Evolutionary conservation across 331 rosid genomes (phyloP).

Genomic region (Malus hybrid): DNA sequence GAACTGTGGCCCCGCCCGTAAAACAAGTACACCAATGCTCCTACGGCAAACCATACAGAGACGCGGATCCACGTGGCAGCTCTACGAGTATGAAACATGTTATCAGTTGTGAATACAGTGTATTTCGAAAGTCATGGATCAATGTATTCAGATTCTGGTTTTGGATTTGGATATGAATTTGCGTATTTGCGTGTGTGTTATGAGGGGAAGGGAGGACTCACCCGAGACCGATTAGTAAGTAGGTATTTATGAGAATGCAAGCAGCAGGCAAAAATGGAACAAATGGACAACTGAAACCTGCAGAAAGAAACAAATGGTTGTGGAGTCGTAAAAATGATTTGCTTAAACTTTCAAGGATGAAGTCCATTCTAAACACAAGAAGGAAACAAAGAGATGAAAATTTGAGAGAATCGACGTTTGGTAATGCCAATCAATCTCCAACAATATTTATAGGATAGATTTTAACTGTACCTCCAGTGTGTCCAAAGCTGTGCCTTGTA

Average conservation of each 20-base stretch:
- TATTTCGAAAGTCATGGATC: no score
- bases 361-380: not conserved
- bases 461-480: conserved; percentile 46
- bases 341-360: not conserved
- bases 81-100: conserved; percentile 17
- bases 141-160: no score
- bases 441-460: not conserved
- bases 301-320: conserved; percentile 1
- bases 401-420: no score
- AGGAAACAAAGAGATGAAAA: not conserved
- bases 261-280: conserved; percentile 65
- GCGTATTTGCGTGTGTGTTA: not conserved
- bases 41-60: conserved; percentile 46
- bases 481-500: conserved; percentile 57
- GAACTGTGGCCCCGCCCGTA: conserved; percentile 54
- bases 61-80: conserved; percentile 51
- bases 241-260: conserved; percentile 63
- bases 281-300: conserved; percentile 69
- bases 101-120: no score
- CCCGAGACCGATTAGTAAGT: conserved; percentile 63
- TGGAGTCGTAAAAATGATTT: not conserved
- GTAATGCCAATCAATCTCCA: not conserved
- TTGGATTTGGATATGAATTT: not conserved
- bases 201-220: conserved; percentile 19
- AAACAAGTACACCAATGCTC: conserved; percentile 39